phyloP scores from a whole-genome alignment of 2,329 filamentous ascomycete genomes.

The Chrysosporium keratinophilum region DNA sequence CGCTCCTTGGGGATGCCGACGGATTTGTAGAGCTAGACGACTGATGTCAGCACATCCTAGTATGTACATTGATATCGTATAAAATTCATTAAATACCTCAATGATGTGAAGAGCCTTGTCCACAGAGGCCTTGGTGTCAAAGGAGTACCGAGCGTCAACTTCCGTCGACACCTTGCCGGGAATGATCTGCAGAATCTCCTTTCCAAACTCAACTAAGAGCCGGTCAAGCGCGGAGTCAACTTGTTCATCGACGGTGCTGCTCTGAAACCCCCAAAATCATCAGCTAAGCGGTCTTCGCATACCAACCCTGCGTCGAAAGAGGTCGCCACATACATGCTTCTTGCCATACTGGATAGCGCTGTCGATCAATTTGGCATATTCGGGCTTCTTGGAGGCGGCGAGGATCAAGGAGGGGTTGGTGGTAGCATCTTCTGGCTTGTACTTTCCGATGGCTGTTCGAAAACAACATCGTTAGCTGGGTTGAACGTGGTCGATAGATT shows the following conservation, averaged over 20 bases:
- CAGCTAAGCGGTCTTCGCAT: background rate
- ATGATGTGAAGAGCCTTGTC: conserved; percentile 97
- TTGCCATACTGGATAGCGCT: conserved; percentile 77
- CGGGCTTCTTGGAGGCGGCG: conserved; percentile 93
- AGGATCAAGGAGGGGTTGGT: conserved; percentile 99
- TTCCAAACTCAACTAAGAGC: conserved; percentile 95
- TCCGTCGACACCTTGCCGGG: conserved; percentile 98
- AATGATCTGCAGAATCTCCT: conserved; percentile 91
- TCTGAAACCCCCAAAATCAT: conserved; percentile 28
- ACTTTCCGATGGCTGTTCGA: conserved; percentile 82
- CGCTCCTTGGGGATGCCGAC: conserved; percentile 87
- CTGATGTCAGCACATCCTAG: background rate
- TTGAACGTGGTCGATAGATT: background rate
- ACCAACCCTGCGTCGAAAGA: too few relatives aligned
- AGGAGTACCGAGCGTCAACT: conserved; percentile 92
- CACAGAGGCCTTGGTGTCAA: conserved; percentile 84
- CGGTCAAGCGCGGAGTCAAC: conserved; percentile 84
- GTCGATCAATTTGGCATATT: conserved; percentile 90
- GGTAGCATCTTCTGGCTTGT: conserved; percentile 99
- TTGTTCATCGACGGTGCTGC: conserved; percentile 61
- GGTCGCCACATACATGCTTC: conserved; percentile 46
- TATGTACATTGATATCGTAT: conserved; percentile 11
- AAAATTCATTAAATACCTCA: conserved; percentile 51
- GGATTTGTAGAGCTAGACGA: conserved; percentile 75
- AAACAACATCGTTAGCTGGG: conserved; percentile 10